Evolutionary conservation across 495 filamentous ascomycete species (phyloP).

Genomic region (Massariosphaeria phaeospora): DNA sequence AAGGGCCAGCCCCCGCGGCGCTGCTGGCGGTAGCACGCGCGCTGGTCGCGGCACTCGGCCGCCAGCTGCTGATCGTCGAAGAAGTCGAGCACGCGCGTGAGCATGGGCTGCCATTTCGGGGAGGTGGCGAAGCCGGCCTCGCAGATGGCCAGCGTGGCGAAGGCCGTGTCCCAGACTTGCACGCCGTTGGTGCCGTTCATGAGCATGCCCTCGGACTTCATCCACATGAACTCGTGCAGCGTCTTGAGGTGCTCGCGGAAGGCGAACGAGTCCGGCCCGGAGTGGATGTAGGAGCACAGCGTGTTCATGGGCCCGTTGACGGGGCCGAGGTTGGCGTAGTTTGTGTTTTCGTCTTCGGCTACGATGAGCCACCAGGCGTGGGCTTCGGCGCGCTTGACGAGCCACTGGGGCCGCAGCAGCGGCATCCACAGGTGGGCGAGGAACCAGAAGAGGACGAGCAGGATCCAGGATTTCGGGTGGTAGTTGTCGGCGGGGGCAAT

Average conservation of each 20-base stretch:
- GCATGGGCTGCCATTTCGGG: constrained; percentile 74
- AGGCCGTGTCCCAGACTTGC: constrained; percentile 93
- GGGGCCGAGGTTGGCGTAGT: constrained; percentile 78
- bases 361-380: constrained; percentile 73
- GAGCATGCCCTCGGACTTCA: constrained; percentile 87
- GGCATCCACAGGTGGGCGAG: constrained; percentile 76
- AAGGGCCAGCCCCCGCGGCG: constrained; percentile 95
- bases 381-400: constrained; percentile 64
- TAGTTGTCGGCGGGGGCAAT: constrained; percentile 81
- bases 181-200: constrained; percentile 96
- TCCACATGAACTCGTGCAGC: constrained; percentile 82
- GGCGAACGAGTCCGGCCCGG: constrained; percentile 71
- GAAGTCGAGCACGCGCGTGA: constrained; percentile 76
- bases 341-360: constrained; percentile 88
- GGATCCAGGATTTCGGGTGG: constrained; percentile 80
- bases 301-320: constrained; percentile 88
- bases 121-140: constrained; percentile 74
- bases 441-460: constrained; percentile 69
- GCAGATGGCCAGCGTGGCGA: constrained; percentile 73
- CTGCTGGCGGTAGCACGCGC: constrained; percentile 81
- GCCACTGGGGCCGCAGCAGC: constrained; percentile 53
- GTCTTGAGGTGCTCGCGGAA: constrained; percentile 76
- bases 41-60: constrained; percentile 73
- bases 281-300: constrained; percentile 73
- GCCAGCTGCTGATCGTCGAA: constrained; percentile 88